Conservation (phyloP, 495 filamentous ascomycete species). For the Penicillium turbatum region DNA sequence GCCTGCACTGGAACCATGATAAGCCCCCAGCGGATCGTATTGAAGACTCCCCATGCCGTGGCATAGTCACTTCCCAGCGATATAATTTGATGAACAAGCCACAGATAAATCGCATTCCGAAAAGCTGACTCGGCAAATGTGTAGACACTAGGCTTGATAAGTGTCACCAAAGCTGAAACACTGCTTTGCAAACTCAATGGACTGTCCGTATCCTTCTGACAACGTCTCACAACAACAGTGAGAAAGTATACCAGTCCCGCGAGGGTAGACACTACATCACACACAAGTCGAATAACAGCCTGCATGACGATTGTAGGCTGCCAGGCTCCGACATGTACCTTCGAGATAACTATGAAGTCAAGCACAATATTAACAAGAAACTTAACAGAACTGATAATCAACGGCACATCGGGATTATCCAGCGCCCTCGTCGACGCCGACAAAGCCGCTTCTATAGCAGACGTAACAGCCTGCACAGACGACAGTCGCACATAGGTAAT, state of each 20-base stretch:
- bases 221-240: slow-evolving; percentile 30
- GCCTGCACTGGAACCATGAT: slow-evolving; percentile 72
- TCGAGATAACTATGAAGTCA: slow-evolving; percentile 66
- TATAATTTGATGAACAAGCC: slow-evolving; percentile 64
- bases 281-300: slow-evolving; percentile 58
- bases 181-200: slow-evolving; percentile 6
- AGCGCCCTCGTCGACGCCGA: slow-evolving; percentile 58
- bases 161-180: slow-evolving; percentile 42
- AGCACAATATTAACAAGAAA: slow-evolving; percentile 65
- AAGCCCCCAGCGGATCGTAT: slow-evolving; percentile 73
- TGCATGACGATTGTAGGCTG: slow-evolving; percentile 58
- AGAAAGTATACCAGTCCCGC: slow-evolving; percentile 59
- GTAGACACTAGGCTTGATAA: slow-evolving; percentile 52
- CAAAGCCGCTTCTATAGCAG: slow-evolving; percentile 61
- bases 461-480: slow-evolving; percentile 57
- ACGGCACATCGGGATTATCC: slow-evolving; percentile 68
- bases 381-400: slow-evolving; percentile 61
- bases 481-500: slow-evolving; percentile 64
- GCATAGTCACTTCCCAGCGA: slow-evolving; percentile 59
- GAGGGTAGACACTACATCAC: slow-evolving; percentile 53
- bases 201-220: slow-evolving; percentile 1
- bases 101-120: slow-evolving; percentile 68
- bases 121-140: slow-evolving; percentile 62
- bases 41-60: slow-evolving; percentile 73
- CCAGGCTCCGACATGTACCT: slow-evolving; percentile 4